Conservation (phyloP, 164 flowering plant genomes). For the Chimonanthus praecox region DNA sequence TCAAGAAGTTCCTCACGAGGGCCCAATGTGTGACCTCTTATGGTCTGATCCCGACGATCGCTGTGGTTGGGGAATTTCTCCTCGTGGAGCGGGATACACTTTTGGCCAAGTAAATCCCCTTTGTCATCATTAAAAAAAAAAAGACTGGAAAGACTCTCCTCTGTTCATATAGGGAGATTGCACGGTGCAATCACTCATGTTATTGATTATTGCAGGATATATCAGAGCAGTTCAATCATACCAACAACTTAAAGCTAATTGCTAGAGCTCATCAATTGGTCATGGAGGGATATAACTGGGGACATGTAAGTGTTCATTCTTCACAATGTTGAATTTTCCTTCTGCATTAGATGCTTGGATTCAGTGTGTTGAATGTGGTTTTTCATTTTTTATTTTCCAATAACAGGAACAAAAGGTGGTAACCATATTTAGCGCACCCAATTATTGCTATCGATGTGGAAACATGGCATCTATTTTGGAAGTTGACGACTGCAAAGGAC, state of each 20-base stretch:
- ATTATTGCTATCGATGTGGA: conserved; percentile 97
- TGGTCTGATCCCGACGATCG: conserved; percentile 99
- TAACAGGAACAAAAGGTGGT: conserved; percentile 97
- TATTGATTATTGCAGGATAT: conserved; percentile 57
- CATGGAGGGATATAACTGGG: conserved; percentile 99
- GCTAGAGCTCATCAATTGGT: conserved; percentile 99
- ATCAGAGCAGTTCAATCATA: conserved; percentile 94
- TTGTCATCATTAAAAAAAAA: too few species aligned
- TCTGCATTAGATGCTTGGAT: not conserved
- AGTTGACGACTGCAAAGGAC: conserved; percentile 94
- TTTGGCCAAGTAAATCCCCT: conserved; percentile 65
- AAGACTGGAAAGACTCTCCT: not conserved
- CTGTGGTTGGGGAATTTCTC: conserved; percentile 99
- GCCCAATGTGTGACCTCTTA: conserved; percentile 94
- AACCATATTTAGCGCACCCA: conserved; percentile 96
- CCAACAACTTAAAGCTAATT: conserved; percentile 85
- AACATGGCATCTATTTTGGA: conserved; percentile 98
- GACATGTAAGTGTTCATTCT: conserved; percentile 52
- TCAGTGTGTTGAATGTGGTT: not conserved
- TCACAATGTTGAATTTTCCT: not conserved
- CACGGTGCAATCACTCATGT: not conserved
- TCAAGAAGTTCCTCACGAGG: conserved; percentile 98
- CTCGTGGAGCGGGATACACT: conserved; percentile 95
- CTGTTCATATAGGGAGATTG: not conserved
- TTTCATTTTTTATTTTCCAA: not conserved